Evolutionary conservation across 768 basidiomycete genomes (phyloP).

Genomic region (Coprinellus aureogranulatus): DNA sequence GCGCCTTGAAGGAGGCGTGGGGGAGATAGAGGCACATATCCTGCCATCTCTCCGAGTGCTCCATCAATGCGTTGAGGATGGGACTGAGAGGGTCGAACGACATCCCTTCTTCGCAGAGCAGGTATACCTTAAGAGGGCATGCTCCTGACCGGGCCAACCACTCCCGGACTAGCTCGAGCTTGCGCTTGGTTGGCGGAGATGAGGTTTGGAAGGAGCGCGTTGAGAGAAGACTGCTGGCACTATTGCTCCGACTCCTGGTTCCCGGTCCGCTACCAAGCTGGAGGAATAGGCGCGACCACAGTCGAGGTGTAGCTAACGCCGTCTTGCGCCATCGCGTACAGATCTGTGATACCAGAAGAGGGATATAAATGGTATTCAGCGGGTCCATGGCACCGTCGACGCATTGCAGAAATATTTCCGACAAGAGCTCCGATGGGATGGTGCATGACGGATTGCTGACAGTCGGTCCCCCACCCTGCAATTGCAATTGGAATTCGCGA

Average conservation of each 20-base stretch:
- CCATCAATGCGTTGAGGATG: constrained; percentile 29
- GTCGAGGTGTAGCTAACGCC: constrained; percentile 35
- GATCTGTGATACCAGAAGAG: constrained; percentile 37
- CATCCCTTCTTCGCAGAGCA: constrained; percentile 31
- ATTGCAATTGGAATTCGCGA: not conserved
- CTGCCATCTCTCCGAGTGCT: constrained; percentile 31
- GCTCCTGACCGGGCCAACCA: constrained; percentile 33
- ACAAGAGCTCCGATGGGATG: constrained; percentile 39
- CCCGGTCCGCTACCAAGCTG: constrained; percentile 14
- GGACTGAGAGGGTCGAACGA: constrained; percentile 25
- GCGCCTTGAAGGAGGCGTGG: constrained; percentile 27
- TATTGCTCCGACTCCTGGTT: constrained; percentile 6
- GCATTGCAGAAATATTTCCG: constrained; percentile 42
- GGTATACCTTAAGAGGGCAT: constrained; percentile 30
- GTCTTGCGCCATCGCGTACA: constrained; percentile 40
- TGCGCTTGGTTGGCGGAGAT: not conserved
- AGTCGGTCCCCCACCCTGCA: not conserved
- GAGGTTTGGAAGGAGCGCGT: not conserved
- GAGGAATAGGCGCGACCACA: constrained; percentile 41
- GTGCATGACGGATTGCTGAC: not conserved
- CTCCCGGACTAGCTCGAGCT: constrained; percentile 25
- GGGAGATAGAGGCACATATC: constrained; percentile 34
- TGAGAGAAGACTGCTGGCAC: no score
- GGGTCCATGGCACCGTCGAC: constrained; percentile 32
- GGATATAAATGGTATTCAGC: constrained; percentile 34